These are phyloP conservation scores for Eleusine coracana DNA, from an alignment of 176 grass and related monocot genomes.

Conservation along the genomic window DNA sequence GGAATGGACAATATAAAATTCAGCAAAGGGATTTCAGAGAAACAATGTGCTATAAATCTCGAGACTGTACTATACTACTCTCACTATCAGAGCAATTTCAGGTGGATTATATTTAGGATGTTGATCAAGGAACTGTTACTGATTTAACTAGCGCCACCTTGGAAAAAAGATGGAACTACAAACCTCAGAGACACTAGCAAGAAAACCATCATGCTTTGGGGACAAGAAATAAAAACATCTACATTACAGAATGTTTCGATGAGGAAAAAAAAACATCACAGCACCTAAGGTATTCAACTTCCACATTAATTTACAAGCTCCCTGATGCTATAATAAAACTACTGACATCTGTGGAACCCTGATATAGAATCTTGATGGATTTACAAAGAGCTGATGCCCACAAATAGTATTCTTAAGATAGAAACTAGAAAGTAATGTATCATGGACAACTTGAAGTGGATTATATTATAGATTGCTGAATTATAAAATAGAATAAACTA, in stretches of 20 bases:
- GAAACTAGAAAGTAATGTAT: not conserved
- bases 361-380: not conserved
- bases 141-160: not conserved
- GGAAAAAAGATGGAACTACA: not conserved
- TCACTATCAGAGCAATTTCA: not conserved
- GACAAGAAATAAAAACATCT: not conserved
- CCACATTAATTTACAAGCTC: not conserved
- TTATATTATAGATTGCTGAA: not conserved
- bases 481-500: not conserved
- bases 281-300: not conserved
- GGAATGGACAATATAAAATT: not conserved
- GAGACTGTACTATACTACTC: not conserved
- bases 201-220: not conserved
- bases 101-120: not conserved
- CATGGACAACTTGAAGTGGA: not conserved
- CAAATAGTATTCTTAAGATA: not conserved
- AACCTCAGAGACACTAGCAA: not conserved
- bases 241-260: not conserved
- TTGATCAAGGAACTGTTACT: not conserved
- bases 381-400: not conserved
- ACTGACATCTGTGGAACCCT: not conserved
- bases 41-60: not conserved
- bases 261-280: not conserved
- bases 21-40: not conserved
- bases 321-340: not conserved